Percentiles rank a stretch among this genome's conserved stretches.
Conservation (phyloP, 805 yeast genomes). For the Suhomyces prunicola region DNA sequence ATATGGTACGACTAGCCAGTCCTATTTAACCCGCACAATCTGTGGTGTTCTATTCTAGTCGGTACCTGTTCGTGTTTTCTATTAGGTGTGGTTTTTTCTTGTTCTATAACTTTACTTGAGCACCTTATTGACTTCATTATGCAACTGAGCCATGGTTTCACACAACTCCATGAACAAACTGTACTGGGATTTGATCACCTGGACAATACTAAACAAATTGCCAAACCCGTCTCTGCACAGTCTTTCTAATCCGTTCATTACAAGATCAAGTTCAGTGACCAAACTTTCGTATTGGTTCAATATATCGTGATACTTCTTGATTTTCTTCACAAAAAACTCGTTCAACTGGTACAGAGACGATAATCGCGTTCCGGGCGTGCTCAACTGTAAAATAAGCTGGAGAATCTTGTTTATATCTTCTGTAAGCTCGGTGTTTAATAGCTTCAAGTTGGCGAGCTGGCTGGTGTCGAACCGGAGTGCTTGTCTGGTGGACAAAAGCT, state of each 20-base stretch:
- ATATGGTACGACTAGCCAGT: no score
- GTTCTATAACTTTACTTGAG: constrained; percentile 1
- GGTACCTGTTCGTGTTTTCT: not conserved
- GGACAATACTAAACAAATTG: constrained; percentile 46
- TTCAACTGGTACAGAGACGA: constrained; percentile 54
- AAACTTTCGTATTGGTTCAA: constrained; percentile 59
- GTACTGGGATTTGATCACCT: constrained; percentile 66
- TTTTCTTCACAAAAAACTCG: constrained; percentile 51
- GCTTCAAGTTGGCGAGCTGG: constrained; percentile 32
- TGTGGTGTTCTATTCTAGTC: no score
- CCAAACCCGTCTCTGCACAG: constrained; percentile 40
- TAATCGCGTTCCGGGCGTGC: constrained; percentile 54
- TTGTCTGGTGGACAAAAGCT: constrained; percentile 61
- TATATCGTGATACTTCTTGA: constrained; percentile 46
- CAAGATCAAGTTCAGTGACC: constrained; percentile 57
- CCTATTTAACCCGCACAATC: no score
- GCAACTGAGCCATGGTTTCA: constrained; percentile 69
- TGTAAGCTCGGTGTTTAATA: constrained; percentile 38
- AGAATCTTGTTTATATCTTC: constrained; percentile 54
- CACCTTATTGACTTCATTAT: constrained; percentile 33
- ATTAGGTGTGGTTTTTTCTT: not conserved
- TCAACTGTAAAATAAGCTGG: constrained; percentile 49
- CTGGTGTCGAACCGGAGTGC: constrained; percentile 51
- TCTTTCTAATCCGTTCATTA: constrained; percentile 42
- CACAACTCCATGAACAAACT: constrained; percentile 71